These are phyloP conservation scores for Neocucurbitaria cava DNA, from an alignment of 2,329 filamentous ascomycete genomes.

Conservation along the genomic window DNA sequence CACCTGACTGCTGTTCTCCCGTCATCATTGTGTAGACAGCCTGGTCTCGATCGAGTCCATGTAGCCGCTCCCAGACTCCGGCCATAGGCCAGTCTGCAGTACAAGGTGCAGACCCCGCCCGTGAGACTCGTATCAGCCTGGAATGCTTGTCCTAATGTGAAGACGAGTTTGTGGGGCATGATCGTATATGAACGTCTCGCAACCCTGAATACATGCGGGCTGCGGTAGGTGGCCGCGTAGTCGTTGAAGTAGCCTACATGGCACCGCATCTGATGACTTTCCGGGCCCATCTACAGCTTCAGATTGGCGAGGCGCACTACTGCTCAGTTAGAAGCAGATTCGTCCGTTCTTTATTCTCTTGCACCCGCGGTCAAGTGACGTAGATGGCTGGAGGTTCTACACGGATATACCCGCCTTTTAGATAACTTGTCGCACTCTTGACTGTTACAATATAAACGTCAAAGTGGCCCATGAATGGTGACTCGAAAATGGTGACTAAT, in stretches of 20 bases:
- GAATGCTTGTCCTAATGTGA: background rate
- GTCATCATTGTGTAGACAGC: background rate
- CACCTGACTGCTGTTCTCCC: constrained; percentile 2
- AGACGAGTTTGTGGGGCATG: background rate
- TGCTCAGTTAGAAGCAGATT: background rate
- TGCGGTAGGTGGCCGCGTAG: background rate
- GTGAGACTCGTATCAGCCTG: background rate
- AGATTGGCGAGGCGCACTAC: background rate
- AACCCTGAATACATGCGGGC: background rate
- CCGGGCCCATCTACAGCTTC: background rate
- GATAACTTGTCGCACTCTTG: background rate
- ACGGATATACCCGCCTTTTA: background rate
- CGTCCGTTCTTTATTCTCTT: background rate
- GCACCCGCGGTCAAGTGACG: background rate
- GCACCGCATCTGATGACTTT: background rate
- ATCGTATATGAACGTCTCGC: background rate
- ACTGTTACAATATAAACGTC: background rate
- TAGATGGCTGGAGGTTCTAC: background rate
- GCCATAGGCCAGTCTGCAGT: background rate
- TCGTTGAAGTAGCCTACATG: background rate
- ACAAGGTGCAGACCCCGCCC: background rate
- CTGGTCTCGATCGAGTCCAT: constrained; percentile 2
- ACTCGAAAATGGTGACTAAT: background rate
- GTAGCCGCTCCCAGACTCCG: background rate
- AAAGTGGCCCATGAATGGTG: background rate